phyloP scores from a whole-genome alignment of 768 basidiomycete species.

The Lentinula detonsa region DNA sequence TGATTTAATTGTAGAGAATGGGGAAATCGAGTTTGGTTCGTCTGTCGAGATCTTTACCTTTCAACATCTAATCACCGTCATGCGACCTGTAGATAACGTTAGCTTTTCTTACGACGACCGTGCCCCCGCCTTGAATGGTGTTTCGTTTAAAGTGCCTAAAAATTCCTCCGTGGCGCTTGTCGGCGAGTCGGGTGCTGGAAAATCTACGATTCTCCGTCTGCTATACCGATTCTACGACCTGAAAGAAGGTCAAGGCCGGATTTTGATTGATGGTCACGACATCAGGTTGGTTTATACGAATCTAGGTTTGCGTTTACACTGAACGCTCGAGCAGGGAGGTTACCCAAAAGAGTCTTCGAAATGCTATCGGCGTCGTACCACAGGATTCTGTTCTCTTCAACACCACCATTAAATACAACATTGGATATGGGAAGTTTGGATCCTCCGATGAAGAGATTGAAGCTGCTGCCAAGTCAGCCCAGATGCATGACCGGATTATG shows the following conservation, averaged over 20 bases:
- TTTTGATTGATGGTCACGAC: slow-evolving; percentile 81
- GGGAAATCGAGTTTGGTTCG: slow-evolving; percentile 86
- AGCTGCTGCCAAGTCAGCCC: slow-evolving; percentile 71
- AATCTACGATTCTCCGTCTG: slow-evolving; percentile 80
- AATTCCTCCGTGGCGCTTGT: slow-evolving; percentile 88
- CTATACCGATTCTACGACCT: slow-evolving; percentile 93
- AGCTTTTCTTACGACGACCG: slow-evolving; percentile 79
- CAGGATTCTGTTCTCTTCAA: slow-evolving; percentile 79
- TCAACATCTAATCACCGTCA: background rate
- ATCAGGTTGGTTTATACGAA: slow-evolving; percentile 36
- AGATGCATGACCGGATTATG: slow-evolving; percentile 83
- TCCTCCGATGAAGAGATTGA: slow-evolving; percentile 70
- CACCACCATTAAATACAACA: slow-evolving; percentile 64
- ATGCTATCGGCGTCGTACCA: slow-evolving; percentile 86
- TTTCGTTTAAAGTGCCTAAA: slow-evolving; percentile 86
- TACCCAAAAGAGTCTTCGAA: slow-evolving; percentile 73
- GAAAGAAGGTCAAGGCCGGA: slow-evolving; percentile 69
- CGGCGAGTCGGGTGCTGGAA: slow-evolving; percentile 76
- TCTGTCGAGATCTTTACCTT: background rate
- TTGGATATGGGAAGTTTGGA: slow-evolving; percentile 79
- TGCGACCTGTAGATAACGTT: slow-evolving; percentile 58
- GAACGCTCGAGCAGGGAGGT: slow-evolving; percentile 48
- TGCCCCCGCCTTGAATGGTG: slow-evolving; percentile 60
- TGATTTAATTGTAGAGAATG: slow-evolving; percentile 63
- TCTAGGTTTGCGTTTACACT: background rate